Evolutionary conservation across 2,329 filamentous ascomycete species (phyloP), one percentile per base, ranked within the genome.

Genomic region (Xylaria sp.): DNA sequence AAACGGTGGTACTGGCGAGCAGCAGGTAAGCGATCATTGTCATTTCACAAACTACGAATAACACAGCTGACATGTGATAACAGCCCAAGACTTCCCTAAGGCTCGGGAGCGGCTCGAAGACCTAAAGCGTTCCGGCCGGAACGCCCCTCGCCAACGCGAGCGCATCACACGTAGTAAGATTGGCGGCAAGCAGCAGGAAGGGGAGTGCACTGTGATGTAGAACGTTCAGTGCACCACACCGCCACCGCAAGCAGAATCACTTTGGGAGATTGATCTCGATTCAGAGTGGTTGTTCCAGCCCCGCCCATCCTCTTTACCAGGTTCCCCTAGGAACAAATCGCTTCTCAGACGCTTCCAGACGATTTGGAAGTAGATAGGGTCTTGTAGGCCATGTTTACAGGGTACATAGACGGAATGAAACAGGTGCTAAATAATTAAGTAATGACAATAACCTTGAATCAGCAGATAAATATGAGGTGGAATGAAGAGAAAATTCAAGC

Each of bases 1-100:
- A 98, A 97, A 85, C 89, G 94, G 75, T 99, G 96, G 96, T 99
- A 99, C 82, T 98, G 94, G 88, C 88, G 95, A 79, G 94, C 96
- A 81, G 96, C 96, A 78, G 92, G 95, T 98, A 86, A 89, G 93
- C 90, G 10, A 60, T 42, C 48, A 1, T 18, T 21, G 2, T 42
- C 1, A 40, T 53, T 57, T 3, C 21, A 6, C 21, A 5, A 40
- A 27, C 50, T 12, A 25, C 5, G 29, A 12, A 59, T 21, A 37
- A 6, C 23, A 50, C 62, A 65, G 69, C 79, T 82, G 74, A 82
- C 69, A 68, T 37, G 23, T 3, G n/a, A 32, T 4, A 69, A 62
- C 73, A 97, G 95, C 94, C 68, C 95, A 98, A 83, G 93, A 97
- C 77, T 97, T 97, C 78, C 92, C 93, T 53, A 97, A 98, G 80